Base-by-base conservation (phyloP, 305 asterid species). In the Fraxinus greggii region DNA sequence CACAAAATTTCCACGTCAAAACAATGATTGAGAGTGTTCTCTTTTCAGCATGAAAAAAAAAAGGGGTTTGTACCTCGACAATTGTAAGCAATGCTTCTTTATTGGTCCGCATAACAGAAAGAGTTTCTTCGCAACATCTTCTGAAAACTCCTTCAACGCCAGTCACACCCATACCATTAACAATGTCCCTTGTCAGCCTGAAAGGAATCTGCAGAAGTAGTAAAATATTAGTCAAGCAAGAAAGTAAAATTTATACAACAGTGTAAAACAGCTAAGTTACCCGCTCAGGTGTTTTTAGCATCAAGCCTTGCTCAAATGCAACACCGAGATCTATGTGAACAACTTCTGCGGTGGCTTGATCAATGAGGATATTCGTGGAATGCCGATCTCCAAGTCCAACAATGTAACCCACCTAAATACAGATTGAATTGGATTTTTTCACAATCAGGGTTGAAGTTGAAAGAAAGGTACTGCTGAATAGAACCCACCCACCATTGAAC, bases 311-410 rank as follows among this genome's bases (percentile, higher is more conserved):
- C 91, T 96, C 99, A 90, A 96, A 96, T 83, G 99, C 99, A 72
- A 96, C 99, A 73, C 99, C 99, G 38, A 96, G 91, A 90, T 96
- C 99, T 79, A 96, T 96, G 88, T 96, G 99, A 84, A 96, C 93
- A 85, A 94, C 99, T 93, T 96, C 99, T 74, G 99, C 99, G 69
- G 97, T 94, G 81, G 93, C 90, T 90, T 96, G 97, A 91, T 96
- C 98, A 65, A 96, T 93, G 85, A 96, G 93, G 81, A 96, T 89
- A 82, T 96, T 96, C 96, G 91, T 93, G 85, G 98, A 88, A 90
- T 96, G 99, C 80, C 99, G 93, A 89, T 96, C 99, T 78, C 99
- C 99, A 86, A 96, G 93, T 72, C 99, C 99, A 17, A 96, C 99
- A 77, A 96, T 96, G 91, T 96, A 96, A 87, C 98, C 99, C 75